Evolutionary conservation across 768 basidiomycete species (phyloP), one percentile per base, ranked within the genome.

Genomic region (Mycena floridula): DNA sequence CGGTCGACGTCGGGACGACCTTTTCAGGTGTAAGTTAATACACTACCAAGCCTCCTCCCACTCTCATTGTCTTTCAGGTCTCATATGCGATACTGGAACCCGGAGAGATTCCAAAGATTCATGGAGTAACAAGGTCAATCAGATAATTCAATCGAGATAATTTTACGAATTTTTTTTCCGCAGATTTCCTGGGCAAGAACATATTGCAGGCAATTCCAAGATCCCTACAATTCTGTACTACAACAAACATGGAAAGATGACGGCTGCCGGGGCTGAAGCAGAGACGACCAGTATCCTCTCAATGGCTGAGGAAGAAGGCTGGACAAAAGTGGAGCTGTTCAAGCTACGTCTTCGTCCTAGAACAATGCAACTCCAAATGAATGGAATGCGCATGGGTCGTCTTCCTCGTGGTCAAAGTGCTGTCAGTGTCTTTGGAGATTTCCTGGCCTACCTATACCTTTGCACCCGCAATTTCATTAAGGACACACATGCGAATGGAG

Each of bases 31-130:
- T 82, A 60, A 55, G 65, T 54, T 16, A 16, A 11, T 4, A n/a
- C n/a, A n/a, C 28, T 42, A 25, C 21, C 21, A 30, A 9, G 27
- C 40, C 39, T 21, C 45, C 47, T 42, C 45, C 42, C 46, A 18
- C 25, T 13, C 43, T 30, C 28, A 40, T 42, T 43, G 49, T 44
- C 30, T n/a, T 44, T 32, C 44, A 74, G 72, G 74, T 83, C 2
- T 89, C 87, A 25, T 89, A 89, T 59, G 83, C 86, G 2, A 85
- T 89, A 47, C 76, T 89, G 25, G 85, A 88, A 52, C 87, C 87
- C 9, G 81, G 81, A 7, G 84, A 89, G 57, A 76, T 89, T 13
- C 86, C 87, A 4, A 85, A 86, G 58, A 89, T 89, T 18, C 72
- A 85, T 50, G 85, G 86, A 27, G 84, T 89, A 43, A 89, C 87